These are phyloP conservation scores for Jaenimonas drosophilae DNA, from an alignment of 208 protist genomes.

Conservation along the genomic window DNA sequence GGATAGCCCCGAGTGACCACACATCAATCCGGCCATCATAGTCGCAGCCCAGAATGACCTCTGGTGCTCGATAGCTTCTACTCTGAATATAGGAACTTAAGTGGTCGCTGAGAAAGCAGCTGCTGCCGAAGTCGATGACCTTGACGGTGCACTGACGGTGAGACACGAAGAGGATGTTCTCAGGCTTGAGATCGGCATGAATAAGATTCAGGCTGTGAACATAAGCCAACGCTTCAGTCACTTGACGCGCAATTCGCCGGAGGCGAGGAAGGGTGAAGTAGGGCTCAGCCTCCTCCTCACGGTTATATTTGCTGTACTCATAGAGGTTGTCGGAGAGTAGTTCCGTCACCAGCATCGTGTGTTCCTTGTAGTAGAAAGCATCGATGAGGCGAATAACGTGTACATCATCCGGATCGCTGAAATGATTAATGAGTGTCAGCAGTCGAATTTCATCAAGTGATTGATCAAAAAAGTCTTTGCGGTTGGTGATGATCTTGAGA, in stretches of 20 bases:
- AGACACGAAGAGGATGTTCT: constrained; percentile 95
- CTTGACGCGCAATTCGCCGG: constrained; percentile 78
- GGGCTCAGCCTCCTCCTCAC: constrained; percentile 76
- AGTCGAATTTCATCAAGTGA: constrained; percentile 95
- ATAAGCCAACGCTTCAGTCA: constrained; percentile 82
- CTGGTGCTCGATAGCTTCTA: constrained; percentile 90
- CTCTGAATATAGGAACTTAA: constrained; percentile 93
- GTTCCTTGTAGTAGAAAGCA: constrained; percentile 96
- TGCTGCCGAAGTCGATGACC: constrained; percentile 95
- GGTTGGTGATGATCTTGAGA: constrained; percentile 97
- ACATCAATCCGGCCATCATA: constrained; percentile 94
- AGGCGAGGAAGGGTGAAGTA: constrained; percentile 93
- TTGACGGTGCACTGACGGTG: constrained; percentile 92
- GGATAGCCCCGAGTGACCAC: constrained; percentile 93
- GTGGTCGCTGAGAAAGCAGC: constrained; percentile 93
- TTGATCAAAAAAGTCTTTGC: constrained; percentile 97
- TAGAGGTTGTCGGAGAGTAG: constrained; percentile 94
- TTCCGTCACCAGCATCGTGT: constrained; percentile 95
- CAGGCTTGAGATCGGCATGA: constrained; percentile 95
- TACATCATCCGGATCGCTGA: constrained; percentile 81
- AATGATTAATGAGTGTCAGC: constrained; percentile 88
- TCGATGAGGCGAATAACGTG: constrained; percentile 90
- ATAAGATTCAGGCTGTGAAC: constrained; percentile 93
- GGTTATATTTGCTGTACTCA: constrained; percentile 95
- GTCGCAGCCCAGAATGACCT: constrained; percentile 90